Base-by-base conservation (phyloP, 768 basidiomycete species). In the Hirschioporus abietinus region DNA sequence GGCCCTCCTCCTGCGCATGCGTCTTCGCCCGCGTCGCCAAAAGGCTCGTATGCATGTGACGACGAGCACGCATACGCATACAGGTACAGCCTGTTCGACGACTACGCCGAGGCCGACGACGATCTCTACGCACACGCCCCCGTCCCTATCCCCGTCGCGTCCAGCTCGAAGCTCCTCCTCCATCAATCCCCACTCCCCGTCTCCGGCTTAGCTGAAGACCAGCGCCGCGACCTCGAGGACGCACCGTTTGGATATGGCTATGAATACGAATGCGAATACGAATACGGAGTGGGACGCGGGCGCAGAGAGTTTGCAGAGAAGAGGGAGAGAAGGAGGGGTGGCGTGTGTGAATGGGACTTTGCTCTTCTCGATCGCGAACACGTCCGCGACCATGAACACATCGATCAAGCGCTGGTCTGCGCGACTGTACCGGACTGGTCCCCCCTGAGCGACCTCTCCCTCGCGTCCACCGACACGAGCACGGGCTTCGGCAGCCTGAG, bases 81-180 rank as follows among this genome's bases (percentile, higher is more conserved):
- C 42, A 20, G 15, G 20, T 52, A 52, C 42, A 52, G 42, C 12
- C 42, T 52, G 5, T 52, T 52, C 42, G 42, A 52, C 42, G 42
- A 12, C 15, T 52, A 52, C 42, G 42, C 42, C 42, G 42, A 12
- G 42, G 42, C 12, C 42, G 42, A 52, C 15, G 42, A 52, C 42
- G 42, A 52, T 20, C 42, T 20, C 15, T 52, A 12, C 12, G 12
- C 42, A 52, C 20, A 12, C 42, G 42, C 12, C 12, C 20, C 12
- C 12, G 42, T 8, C 30, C 30, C 30, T 8, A 30, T 30, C 4
- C 42, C 42, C 15, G 42, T 52, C 42, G 42, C 42, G 12, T 52
- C 42, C 42, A 52, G 42, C 42, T 52, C 42, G 42, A 52, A 52
- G 42, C 42, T 52, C 42, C 42, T 52, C 42, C 42, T 52, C 42